phyloP scores from a whole-genome alignment of 225 moss, liverwort and hornwort species.

The Marchantia polymorpha region DNA sequence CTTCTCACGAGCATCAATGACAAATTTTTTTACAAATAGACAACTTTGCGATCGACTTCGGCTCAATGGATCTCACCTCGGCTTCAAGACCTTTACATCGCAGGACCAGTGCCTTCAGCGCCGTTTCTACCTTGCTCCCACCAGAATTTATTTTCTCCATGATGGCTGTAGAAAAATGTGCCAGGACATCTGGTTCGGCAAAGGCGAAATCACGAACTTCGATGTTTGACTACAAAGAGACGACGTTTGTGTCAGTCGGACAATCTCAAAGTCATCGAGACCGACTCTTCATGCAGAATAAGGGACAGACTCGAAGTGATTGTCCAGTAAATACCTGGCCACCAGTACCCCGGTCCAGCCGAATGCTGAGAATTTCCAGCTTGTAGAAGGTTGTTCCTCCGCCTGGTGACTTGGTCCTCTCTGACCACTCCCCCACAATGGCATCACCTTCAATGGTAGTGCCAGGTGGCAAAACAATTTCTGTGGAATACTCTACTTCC shows the following conservation, averaged over 20 bases:
- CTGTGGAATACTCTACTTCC: conserved; percentile 35
- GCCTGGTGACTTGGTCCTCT: conserved; percentile 44
- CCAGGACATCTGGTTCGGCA: conserved; percentile 45
- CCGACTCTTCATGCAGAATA: not conserved
- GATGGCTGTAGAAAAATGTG: conserved; percentile 41
- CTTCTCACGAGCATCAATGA: too few relatives aligned
- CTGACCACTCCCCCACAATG: conserved; percentile 45
- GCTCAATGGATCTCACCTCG: conserved; percentile 28
- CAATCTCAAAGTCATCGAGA: not conserved
- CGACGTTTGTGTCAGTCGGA: conserved; percentile 6
- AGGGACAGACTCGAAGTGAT: not conserved
- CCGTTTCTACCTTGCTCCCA: conserved; percentile 36
- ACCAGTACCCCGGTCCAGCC: conserved; percentile 33
- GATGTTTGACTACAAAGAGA: conserved; percentile 27
- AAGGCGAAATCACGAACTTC: conserved; percentile 43
- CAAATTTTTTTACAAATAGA: too few relatives aligned
- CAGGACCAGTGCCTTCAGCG: conserved; percentile 43
- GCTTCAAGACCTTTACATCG: conserved; percentile 39
- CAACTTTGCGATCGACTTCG: not conserved
- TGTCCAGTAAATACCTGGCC: conserved; percentile 31
- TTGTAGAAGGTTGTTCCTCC: conserved; percentile 46
- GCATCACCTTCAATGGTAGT: conserved; percentile 44
- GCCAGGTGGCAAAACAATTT: conserved; percentile 38
- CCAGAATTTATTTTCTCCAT: conserved; percentile 43
- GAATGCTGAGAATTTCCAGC: conserved; percentile 44